Percentiles rank a stretch among this genome's conserved stretches.
Evolutionary conservation across 345 rosid species (phyloP).

Genomic region (Alliaria petiolata): DNA sequence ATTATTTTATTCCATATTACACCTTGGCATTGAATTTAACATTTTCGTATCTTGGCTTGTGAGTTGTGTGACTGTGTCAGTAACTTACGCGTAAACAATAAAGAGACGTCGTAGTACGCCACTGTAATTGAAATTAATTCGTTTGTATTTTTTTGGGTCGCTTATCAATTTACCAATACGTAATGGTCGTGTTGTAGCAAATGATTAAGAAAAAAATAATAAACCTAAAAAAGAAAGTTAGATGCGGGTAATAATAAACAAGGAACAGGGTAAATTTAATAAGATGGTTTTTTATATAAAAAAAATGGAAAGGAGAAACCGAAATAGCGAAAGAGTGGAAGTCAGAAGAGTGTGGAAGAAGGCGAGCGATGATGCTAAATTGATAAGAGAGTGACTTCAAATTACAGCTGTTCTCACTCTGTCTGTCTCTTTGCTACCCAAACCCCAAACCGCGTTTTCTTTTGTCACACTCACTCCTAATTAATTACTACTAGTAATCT

Average conservation of each 20-base stretch:
- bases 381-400: constrained; percentile 27
- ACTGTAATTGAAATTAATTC: not conserved
- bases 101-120: constrained; percentile 5
- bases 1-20: not conserved
- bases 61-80: not conserved
- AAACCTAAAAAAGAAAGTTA: no score
- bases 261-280: no score
- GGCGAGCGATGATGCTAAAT: constrained; percentile 13
- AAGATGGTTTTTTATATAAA: no score
- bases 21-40: not conserved
- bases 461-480: constrained; percentile 23
- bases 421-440: constrained; percentile 30
- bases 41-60: not conserved
- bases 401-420: constrained; percentile 26
- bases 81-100: constrained; percentile 19
- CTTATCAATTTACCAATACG: no score
- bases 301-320: not conserved
- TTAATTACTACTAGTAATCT: no score
- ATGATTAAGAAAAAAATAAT: no score
- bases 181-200: no score
- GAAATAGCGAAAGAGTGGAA: constrained; percentile 19
- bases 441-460: constrained; percentile 29
- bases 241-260: no score
- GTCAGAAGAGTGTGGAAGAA: constrained; percentile 27
- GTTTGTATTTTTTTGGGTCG: no score